phyloP scores from a whole-genome alignment of 306 rosid genomes.

The Herpetospermum pedunculosum region DNA sequence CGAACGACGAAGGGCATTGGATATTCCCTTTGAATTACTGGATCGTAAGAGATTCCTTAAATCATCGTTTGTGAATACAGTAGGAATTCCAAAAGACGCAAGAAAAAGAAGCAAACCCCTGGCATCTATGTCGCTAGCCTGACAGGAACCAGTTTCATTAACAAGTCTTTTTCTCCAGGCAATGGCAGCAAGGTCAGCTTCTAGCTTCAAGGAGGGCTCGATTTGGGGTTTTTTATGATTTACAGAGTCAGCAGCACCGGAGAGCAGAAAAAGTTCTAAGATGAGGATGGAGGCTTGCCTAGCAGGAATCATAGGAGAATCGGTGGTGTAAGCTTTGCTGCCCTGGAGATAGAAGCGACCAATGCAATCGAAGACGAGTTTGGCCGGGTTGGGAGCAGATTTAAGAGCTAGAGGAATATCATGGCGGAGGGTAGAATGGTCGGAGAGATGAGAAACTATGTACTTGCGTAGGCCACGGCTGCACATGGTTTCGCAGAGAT shows the following conservation, averaged over 20 bases:
- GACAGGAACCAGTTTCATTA: conserved; percentile 31
- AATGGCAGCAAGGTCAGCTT: conserved; percentile 23
- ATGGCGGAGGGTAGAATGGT: conserved; percentile 19
- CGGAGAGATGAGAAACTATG: conserved; percentile 17
- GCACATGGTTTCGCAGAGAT: conserved; percentile 31
- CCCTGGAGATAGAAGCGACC: conserved; percentile 52
- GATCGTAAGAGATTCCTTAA: conserved; percentile 25
- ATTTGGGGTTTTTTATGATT: background rate
- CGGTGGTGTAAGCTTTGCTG: conserved; percentile 28
- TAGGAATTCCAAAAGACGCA: conserved; percentile 38
- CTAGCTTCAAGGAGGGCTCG: conserved; percentile 25
- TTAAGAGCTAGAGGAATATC: conserved; percentile 31
- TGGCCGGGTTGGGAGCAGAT: conserved; percentile 30
- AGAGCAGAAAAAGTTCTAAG: conserved; percentile 39
- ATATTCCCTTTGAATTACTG: conserved; percentile 24
- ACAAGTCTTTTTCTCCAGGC: conserved; percentile 44
- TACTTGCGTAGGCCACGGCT: conserved; percentile 44
- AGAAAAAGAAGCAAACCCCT: conserved; percentile 43
- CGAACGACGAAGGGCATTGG: conserved; percentile 28
- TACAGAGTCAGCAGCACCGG: conserved; percentile 18
- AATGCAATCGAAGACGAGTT: conserved; percentile 43
- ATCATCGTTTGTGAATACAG: conserved; percentile 27
- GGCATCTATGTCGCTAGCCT: conserved; percentile 38
- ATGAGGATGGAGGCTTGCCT: conserved; percentile 33
- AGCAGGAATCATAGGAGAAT: conserved; percentile 32